phyloP scores from a whole-genome alignment of 2,329 filamentous ascomycete species.

The Tolypocladium endophyticum region DNA sequence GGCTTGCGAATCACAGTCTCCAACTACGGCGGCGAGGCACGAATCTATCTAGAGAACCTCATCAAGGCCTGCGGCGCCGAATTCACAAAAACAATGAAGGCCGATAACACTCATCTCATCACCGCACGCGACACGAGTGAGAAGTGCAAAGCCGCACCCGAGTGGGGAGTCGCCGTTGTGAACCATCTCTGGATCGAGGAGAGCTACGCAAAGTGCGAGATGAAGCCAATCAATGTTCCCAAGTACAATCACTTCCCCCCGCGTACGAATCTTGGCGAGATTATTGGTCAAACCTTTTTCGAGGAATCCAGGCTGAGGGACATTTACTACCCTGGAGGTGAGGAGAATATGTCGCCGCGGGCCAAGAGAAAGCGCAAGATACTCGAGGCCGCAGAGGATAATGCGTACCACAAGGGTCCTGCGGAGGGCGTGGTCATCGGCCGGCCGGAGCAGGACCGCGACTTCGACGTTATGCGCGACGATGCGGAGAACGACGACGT shows the following conservation, averaged over 20 bases:
- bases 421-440: conserved; percentile 36
- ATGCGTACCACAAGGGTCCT: conserved; percentile 34
- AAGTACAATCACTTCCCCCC: conserved; percentile 81
- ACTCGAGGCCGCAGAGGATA: conserved; percentile 38
- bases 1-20: conserved; percentile 76
- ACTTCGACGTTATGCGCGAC: conserved; percentile 34
- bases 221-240: conserved; percentile 59
- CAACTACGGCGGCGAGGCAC: conserved; percentile 91
- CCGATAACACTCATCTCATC: conserved; percentile 91
- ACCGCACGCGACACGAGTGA: conserved; percentile 84
- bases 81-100: conserved; percentile 90
- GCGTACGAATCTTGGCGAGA: conserved; percentile 83
- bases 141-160: conserved; percentile 82
- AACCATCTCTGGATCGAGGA: conserved; percentile 98
- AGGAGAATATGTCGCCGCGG: conserved; percentile 29
- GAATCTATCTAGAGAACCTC: conserved; percentile 87
- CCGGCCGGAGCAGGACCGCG: conserved; percentile 24
- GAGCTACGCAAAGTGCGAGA: conserved; percentile 81
- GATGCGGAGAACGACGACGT: conserved; percentile 24
- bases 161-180: conserved; percentile 83
- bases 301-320: conserved; percentile 52
- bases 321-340: conserved; percentile 58
- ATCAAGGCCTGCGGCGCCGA: conserved; percentile 74
- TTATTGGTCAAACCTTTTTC: conserved; percentile 81
- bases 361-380: conserved; percentile 40